Evolutionary conservation across 202 grass and related monocot genomes (phyloP).

Genomic region (Bolboschoenoplectus hybrid): DNA sequence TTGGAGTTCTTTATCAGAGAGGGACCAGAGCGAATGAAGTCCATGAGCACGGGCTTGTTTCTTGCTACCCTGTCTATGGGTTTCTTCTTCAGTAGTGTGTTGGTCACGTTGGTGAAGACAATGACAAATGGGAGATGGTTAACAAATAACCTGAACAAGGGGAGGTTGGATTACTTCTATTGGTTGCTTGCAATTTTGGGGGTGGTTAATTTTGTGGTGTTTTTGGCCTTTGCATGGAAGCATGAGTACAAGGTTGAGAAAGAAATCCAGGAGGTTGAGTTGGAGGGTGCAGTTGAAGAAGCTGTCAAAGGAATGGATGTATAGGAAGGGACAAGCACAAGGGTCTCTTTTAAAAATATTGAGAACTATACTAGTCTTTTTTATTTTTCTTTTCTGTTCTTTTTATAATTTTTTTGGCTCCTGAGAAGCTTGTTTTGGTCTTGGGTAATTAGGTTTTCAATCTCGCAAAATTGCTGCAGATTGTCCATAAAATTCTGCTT

Average conservation of each 20-base stretch:
- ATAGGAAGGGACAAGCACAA: slow-evolving; percentile 33
- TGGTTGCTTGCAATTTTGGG: slow-evolving; percentile 86
- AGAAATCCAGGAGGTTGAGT: slow-evolving; percentile 37
- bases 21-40: slow-evolving; percentile 88
- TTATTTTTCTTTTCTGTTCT: not conserved
- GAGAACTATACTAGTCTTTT: not conserved
- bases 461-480: not conserved
- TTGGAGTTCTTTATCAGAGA: slow-evolving; percentile 97
- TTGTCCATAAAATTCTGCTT: not conserved
- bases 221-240: slow-evolving; percentile 54
- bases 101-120: slow-evolving; percentile 54
- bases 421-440: not conserved
- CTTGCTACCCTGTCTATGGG: slow-evolving; percentile 77
- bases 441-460: not conserved
- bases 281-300: slow-evolving; percentile 52
- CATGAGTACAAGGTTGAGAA: slow-evolving; percentile 69
- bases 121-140: slow-evolving; percentile 61
- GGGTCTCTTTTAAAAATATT: not conserved
- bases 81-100: slow-evolving; percentile 85
- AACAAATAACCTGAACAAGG: slow-evolving; percentile 61
- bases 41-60: slow-evolving; percentile 91
- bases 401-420: too few relatives aligned
- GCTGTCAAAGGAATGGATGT: slow-evolving; percentile 63
- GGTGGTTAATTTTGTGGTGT: slow-evolving; percentile 59
- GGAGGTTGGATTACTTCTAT: slow-evolving; percentile 81